phyloP scores from a whole-genome alignment of 1,139 yeast species.

The Geotrichum histeridarum region DNA sequence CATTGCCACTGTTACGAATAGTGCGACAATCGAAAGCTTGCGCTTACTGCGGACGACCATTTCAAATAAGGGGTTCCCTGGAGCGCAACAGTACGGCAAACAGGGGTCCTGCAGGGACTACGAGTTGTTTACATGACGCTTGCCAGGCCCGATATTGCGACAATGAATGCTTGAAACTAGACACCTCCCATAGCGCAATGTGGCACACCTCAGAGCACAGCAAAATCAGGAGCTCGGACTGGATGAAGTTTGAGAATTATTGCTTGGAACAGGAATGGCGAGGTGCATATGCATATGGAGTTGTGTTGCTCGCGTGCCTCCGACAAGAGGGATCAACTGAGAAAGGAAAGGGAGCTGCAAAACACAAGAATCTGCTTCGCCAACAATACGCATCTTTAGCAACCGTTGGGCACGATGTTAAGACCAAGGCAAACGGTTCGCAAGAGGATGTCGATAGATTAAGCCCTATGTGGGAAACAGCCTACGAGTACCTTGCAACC shows the following conservation, averaged over 20 bases:
- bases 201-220: slow-evolving; percentile 45
- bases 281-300: slow-evolving; percentile 62
- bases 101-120: slow-evolving; percentile 15
- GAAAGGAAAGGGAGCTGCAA: neutral
- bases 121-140: slow-evolving; percentile 11
- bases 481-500: slow-evolving; percentile 46
- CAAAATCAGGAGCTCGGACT: slow-evolving; percentile 46
- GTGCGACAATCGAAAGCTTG: slow-evolving; percentile 51
- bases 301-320: slow-evolving; percentile 60
- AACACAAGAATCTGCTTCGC: slow-evolving; percentile 23
- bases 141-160: slow-evolving; percentile 33
- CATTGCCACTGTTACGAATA: slow-evolving; percentile 59
- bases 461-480: slow-evolving; percentile 59
- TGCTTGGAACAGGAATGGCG: slow-evolving; percentile 64
- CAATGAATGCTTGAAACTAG: slow-evolving; percentile 35
- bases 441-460: slow-evolving; percentile 44
- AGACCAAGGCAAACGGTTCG: slow-evolving; percentile 53
- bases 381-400: slow-evolving; percentile 61
- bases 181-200: slow-evolving; percentile 50
- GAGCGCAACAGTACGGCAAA: neutral
- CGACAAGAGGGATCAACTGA: slow-evolving; percentile 48
- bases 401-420: slow-evolving; percentile 58
- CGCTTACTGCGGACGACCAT: slow-evolving; percentile 50
- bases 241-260: slow-evolving; percentile 54
- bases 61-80: slow-evolving; percentile 10